These are phyloP conservation scores for Incumbomyces lentus DNA, from an alignment of 2,329 filamentous ascomycete genomes.

Conservation along the genomic window DNA sequence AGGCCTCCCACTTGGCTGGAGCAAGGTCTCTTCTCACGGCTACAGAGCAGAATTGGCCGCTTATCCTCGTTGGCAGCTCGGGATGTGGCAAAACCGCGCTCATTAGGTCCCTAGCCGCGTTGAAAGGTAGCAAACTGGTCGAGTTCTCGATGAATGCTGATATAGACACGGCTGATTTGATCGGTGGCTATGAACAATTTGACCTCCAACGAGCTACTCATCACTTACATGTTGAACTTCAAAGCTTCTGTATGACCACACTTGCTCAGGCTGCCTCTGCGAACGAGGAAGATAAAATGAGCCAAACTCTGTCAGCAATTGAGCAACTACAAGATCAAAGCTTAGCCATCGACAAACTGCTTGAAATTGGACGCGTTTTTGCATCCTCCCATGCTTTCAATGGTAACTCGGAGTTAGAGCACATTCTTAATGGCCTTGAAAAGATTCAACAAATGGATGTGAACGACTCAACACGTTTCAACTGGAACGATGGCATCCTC, in stretches of 20 bases:
- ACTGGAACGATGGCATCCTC: slow-evolving; percentile 91
- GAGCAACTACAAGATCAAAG: not conserved
- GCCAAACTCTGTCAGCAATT: not conserved
- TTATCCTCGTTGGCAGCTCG: slow-evolving; percentile 75
- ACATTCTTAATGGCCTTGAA: not conserved
- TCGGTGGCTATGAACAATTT: slow-evolving; percentile 92
- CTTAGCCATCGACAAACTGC: not conserved
- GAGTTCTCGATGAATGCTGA: slow-evolving; percentile 88
- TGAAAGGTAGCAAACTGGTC: slow-evolving; percentile 64
- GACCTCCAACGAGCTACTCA: slow-evolving; percentile 68
- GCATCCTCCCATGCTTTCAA: not conserved
- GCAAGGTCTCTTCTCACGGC: slow-evolving; percentile 83
- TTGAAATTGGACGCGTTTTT: not conserved
- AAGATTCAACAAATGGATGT: not conserved
- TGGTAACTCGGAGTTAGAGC: not conserved
- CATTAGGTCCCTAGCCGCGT: slow-evolving; percentile 67
- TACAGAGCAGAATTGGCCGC: slow-evolving; percentile 75
- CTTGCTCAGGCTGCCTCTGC: not conserved
- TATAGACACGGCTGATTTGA: slow-evolving; percentile 91
- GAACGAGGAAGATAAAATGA: not conserved
- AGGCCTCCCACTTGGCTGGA: slow-evolving; percentile 47
- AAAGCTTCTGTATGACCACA: slow-evolving; percentile 40
- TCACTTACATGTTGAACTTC: slow-evolving; percentile 45
- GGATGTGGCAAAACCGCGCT: slow-evolving; percentile 80
- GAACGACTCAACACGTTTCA: slow-evolving; percentile 43